Base-by-base conservation (phyloP, 805 yeast species). In the Yamadazyma sp. region DNA sequence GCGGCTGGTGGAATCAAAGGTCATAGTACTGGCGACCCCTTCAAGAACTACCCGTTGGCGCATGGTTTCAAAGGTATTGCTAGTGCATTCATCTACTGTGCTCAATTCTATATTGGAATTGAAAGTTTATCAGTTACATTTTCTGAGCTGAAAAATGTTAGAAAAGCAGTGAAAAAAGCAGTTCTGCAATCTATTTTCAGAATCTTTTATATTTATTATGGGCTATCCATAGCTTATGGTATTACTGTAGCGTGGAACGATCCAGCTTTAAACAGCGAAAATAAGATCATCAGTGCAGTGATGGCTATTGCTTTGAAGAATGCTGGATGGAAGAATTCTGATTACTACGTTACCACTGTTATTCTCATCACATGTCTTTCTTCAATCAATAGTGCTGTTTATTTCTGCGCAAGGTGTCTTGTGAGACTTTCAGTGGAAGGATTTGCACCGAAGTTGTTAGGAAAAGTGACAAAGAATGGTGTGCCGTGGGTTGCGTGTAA, bases 31-130 rank as follows among this genome's bases (percentile, higher is more conserved):
- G 73, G 73, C 14, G 44, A 48, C 30, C 50, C 48, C 4, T 48
- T 48, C 25, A 35, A 41, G 21, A 42, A 48, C 11, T 40, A 32
- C 28, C 66, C 73, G 1, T 62, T 70, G 49, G 49, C 40, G 39
- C 37, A 29, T n/a, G 68, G 55, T 1, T 59, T 57, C 33, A 54
- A 52, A 35, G 50, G 54, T 27, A 52, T 71, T 19, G 55, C 69
- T 1, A 60, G 67, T 6, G 72, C 72, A n/a, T 73, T 73, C 44
- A 74, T 71, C 17, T 60, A 69, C 29, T 75, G 78, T 11, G 73
- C 64, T 28, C 62, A 57, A 35, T 49, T 60, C 18, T 60, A 47
- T 37, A 60, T 62, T 14, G 70, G 70, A 32, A 54, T 60, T 26
- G 63, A 56, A 38, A 37, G 47, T 15, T 45, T 60, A n/a, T 40